These are phyloP conservation scores for Pezizomycotina sp. DNA, from an alignment of 2,329 filamentous ascomycete species.

Conservation along the genomic window DNA sequence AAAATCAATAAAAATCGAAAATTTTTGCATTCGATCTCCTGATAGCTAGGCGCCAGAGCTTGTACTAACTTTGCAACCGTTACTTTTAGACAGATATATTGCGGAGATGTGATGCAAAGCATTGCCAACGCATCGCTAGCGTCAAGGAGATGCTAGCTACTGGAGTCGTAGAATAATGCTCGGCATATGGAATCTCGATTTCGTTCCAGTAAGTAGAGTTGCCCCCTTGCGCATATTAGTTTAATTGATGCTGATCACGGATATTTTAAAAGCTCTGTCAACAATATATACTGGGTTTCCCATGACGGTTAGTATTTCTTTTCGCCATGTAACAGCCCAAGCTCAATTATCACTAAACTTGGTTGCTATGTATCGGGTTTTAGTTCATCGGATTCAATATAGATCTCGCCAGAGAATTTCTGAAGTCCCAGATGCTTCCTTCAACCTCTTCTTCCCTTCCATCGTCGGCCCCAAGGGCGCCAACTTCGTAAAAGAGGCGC, in stretches of 20 bases:
- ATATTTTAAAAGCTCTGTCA: constrained; percentile 19
- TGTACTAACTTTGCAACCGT: constrained; percentile 1
- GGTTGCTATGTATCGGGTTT: not conserved
- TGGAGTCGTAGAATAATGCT: constrained; percentile 64
- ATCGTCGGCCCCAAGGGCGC: constrained; percentile 52
- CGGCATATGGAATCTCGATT: constrained; percentile 61
- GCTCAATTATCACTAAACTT: not conserved
- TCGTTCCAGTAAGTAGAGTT: constrained; percentile 22
- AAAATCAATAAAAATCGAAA: not conserved
- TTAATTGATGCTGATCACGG: not conserved
- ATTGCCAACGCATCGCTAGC: constrained; percentile 47
- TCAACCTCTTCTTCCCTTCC: constrained; percentile 57
- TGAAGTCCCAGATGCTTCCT: constrained; percentile 51
- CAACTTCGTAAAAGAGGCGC: constrained; percentile 48
- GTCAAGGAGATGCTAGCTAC: constrained; percentile 31
- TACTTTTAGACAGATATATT: constrained; percentile 44
- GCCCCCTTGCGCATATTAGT: not conserved
- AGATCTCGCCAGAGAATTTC: constrained; percentile 52
- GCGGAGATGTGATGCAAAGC: constrained; percentile 52
- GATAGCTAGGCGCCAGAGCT: not conserved
- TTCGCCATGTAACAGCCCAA: not conserved
- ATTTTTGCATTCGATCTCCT: not conserved
- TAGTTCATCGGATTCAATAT: constrained; percentile 32
- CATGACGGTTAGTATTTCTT: constrained; percentile 19
- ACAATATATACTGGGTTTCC: constrained; percentile 23